phyloP scores from a whole-genome alignment of 2,329 filamentous ascomycete genomes.

The Cylindrodendrum hubeiense region DNA sequence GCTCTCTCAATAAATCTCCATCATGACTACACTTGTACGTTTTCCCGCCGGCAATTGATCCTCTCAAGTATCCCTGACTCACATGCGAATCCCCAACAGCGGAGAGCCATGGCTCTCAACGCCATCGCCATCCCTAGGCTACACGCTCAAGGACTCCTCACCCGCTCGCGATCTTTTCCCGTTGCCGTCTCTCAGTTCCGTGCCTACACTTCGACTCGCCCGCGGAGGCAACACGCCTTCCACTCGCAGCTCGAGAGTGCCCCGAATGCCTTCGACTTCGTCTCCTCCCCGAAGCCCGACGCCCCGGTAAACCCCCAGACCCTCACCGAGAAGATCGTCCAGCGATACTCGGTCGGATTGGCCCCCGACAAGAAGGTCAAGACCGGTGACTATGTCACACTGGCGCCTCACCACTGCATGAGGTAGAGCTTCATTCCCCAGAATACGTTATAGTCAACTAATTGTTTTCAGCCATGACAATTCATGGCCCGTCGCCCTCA shows the following conservation, averaged over 20 bases:
- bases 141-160: conserved; percentile 16
- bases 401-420: conserved; percentile 53
- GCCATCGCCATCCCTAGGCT: conserved; percentile 19
- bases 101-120: conserved; percentile 35
- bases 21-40: conserved; percentile 1
- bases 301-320: conserved; percentile 71
- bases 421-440: too few species aligned
- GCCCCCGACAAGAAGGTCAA: conserved; percentile 80
- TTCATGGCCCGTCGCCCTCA: conserved; percentile 78
- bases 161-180: conserved; percentile 29
- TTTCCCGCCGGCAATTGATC: background rate
- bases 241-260: conserved; percentile 72
- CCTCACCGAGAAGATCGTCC: conserved; percentile 92
- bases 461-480: conserved; percentile 77
- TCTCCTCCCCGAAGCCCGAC: conserved; percentile 60
- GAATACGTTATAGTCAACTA: too few species aligned
- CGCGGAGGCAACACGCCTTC: conserved; percentile 54
- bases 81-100: conserved; percentile 1
- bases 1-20: background rate
- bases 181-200: conserved; percentile 27
- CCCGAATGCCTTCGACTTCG: conserved; percentile 62
- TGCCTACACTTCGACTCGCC: conserved; percentile 23
- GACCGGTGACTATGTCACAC: conserved; percentile 85
- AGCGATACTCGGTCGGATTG: conserved; percentile 82
- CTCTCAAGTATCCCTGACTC: background rate